phyloP scores from a whole-genome alignment of 2,329 filamentous ascomycete genomes.

The Xylaria sp. region DNA sequence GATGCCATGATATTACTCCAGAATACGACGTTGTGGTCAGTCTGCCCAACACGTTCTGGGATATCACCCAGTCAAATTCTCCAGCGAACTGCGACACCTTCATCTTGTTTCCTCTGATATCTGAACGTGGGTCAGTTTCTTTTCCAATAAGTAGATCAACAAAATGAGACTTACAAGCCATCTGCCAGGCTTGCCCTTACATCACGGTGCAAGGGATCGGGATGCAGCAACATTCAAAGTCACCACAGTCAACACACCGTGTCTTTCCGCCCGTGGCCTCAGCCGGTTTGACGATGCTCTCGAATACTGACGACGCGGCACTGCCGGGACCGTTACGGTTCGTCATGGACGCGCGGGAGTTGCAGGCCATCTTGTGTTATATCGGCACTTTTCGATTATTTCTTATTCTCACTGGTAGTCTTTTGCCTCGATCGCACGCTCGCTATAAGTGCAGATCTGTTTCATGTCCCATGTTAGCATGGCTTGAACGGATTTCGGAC shows the following conservation, averaged over 20 bases:
- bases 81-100: too few species aligned
- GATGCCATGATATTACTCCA: too few species aligned
- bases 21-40: too few species aligned
- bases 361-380: constrained; percentile 11
- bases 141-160: too few species aligned
- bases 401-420: background rate
- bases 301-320: constrained; percentile 44
- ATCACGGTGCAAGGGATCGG: constrained; percentile 50
- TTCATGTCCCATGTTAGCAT: too few species aligned
- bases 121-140: too few species aligned
- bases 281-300: constrained; percentile 47
- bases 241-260: constrained; percentile 47
- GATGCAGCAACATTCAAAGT: constrained; percentile 51
- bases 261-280: constrained; percentile 39
- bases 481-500: too few species aligned
- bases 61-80: too few species aligned
- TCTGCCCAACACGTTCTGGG: too few species aligned
- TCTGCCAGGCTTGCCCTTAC: constrained; percentile 25
- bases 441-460: too few species aligned
- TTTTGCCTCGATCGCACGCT: background rate
- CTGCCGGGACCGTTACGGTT: constrained; percentile 45
- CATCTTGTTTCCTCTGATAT: too few species aligned
- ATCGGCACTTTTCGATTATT: background rate
- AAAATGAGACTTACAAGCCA: too few species aligned
- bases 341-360: constrained; percentile 31